Evolutionary conservation across 441 rosid genomes (phyloP), one percentile per base, ranked within the genome.

Genomic region (Eutrema salsugineum): DNA sequence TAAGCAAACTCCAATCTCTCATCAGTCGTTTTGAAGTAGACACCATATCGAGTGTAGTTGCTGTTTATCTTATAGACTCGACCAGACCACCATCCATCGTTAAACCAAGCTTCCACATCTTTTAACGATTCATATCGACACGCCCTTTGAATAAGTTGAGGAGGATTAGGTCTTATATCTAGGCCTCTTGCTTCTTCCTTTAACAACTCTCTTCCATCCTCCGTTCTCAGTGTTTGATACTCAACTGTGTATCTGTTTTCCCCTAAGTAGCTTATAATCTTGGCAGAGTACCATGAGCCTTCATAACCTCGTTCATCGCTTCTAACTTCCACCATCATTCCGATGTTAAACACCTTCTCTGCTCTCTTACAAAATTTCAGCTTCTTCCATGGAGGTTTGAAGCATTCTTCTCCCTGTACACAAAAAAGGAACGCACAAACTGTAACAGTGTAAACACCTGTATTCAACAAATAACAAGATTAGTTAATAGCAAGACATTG

Each of bases 81-180:
- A 70, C 88, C 86, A 49, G 66, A 63, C 86, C 86, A 84, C 88
- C 88, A 84, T 20, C 88, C 86, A 1, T 84, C 85, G 11, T 77
- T 78, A 56, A 63, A 80, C 88, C 88, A 82, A 59, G 71, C 81
- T 71, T 84, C 85, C 24, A 84, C 86, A 24, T 20, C 16, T 51
- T 80, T 78, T 11, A 64, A 6, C 70, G 53, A 30, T 8, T 56
- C 33, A 58, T 67, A 82, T 15, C 40, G 68, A 58, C 17, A 39
- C 8, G 3, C 57, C 24, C 43, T 58, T 46, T 32, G 68, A 49
- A 59, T 44, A 22, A 54, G 48, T 5, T 27, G 28, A 19, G 83
- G 77, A 47, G 85, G 82, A 16, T 2, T n/a, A 35, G 85, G 86
- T 58, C 81, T 78, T 66, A 83, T 50, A 43, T 73, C 61, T 10